These are phyloP conservation scores for Penicillium sp. DNA, from an alignment of 2,329 filamentous ascomycete genomes.

Conservation along the genomic window DNA sequence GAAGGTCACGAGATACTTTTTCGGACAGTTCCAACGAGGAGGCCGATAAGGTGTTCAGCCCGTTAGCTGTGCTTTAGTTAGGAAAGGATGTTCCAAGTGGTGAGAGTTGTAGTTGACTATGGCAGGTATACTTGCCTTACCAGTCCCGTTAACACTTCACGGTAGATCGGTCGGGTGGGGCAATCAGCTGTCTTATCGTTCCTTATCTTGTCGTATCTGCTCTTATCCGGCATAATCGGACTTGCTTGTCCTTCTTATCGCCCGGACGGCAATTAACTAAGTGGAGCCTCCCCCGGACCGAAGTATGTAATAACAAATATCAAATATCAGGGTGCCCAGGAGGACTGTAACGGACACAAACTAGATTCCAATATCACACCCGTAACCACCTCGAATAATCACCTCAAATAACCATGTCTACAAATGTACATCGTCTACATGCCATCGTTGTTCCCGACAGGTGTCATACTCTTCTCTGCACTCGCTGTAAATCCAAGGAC, in stretches of 20 bases:
- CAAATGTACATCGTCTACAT: too few relatives aligned
- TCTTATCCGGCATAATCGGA: not conserved
- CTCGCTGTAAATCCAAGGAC: conserved; percentile 4
- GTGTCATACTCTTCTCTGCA: too few relatives aligned
- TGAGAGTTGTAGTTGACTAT: not conserved
- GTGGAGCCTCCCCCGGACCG: conserved; percentile 1
- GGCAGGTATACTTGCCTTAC: not conserved
- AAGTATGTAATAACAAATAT: too few relatives aligned
- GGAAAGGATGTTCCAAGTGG: not conserved
- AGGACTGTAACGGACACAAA: too few relatives aligned
- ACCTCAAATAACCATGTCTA: too few relatives aligned
- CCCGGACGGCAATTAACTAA: not conserved
- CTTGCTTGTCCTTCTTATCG: not conserved
- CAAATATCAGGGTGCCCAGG: too few relatives aligned
- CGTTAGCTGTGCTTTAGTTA: not conserved
- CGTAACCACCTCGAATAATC: too few relatives aligned
- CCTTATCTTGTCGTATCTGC: not conserved
- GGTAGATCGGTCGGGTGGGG: conserved; percentile 1
- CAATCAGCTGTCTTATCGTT: not conserved
- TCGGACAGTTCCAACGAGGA: not conserved
- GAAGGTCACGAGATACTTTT: not conserved
- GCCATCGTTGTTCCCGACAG: too few relatives aligned
- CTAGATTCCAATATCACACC: too few relatives aligned
- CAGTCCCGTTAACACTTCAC: not conserved
- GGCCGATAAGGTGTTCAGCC: not conserved